Percentiles rank a stretch among this genome's conserved stretches.
Evolutionary conservation across 1,139 yeast species (phyloP).

Genomic region (Nakaseomyces sp.): DNA sequence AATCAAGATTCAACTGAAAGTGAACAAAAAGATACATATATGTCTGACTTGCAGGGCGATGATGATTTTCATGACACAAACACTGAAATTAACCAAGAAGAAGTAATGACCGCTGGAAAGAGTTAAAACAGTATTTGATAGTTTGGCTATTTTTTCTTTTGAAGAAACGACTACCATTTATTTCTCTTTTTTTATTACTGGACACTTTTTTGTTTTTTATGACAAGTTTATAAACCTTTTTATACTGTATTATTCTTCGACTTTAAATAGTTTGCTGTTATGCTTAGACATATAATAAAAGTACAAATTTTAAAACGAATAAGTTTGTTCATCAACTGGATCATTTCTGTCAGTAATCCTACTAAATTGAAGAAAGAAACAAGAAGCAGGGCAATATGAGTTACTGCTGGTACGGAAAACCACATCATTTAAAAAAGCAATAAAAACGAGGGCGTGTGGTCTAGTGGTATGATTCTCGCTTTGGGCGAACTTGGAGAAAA

Average conservation of each 20-base stretch:
- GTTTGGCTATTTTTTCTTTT: background rate
- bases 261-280: background rate
- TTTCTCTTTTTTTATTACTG: background rate
- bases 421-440: background rate
- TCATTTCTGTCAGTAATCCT: too few relatives aligned
- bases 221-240: conserved; percentile 1
- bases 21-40: conserved; percentile 3
- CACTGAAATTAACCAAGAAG: conserved; percentile 4
- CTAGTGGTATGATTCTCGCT: conserved; percentile 10
- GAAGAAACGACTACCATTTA: background rate
- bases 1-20: background rate
- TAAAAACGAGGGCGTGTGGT: conserved; percentile 8
- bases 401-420: too few relatives aligned
- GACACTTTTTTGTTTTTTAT: background rate
- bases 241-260: background rate
- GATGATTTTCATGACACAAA: conserved; percentile 5
- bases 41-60: conserved; percentile 6
- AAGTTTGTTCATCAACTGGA: too few relatives aligned
- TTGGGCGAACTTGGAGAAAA: conserved; percentile 7
- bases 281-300: background rate
- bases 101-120: background rate
- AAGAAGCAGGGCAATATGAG: too few relatives aligned
- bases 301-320: background rate
- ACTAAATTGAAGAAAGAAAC: too few relatives aligned
- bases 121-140: background rate